Evolutionary conservation across 495 filamentous ascomycete genomes (phyloP), one percentile per base, ranked within the genome.

Genomic region (Cercophora samala): DNA sequence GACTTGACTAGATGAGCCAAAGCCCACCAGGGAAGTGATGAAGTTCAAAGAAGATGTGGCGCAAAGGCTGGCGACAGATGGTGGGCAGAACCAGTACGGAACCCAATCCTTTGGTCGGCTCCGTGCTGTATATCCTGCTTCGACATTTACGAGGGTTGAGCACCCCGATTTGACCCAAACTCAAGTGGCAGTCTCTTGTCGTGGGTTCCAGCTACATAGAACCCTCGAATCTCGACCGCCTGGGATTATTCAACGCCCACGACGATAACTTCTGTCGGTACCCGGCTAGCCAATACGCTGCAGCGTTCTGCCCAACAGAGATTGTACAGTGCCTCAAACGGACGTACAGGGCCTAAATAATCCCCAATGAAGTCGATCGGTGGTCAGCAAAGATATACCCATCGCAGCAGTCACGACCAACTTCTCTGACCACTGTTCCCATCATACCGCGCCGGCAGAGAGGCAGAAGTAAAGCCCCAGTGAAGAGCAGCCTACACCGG

Each of bases 31-130:
- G 6, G 37, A 46, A 17, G 65, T 52, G 64, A 65, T 64, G 71
- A 72, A 51, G 71, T 73, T 66, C 66, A 71, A 73, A 73, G 71
- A 75, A 72, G 71, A 75, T 73, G 73, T 75, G 73, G 73, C 73
- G 67, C 61, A 64, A 22, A 68, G 73, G 73, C 61, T 66, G 66
- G 69, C 73, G 55, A 67, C 73, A 72, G 68, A 52, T 60, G 61
- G 71, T 64, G 60, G 68, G 54, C 63, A 62, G 62, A 62, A 64
- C 55, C 19, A 67, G 29, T 63, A 61, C 64, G 53, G 62, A 64
- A 25, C 62, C 59, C 65, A 69, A 71, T 74, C 73, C 70, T 53
- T 70, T 62, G 66, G 62, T 29, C 29, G 29, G 24, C 46, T 58
- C 25, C 68, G 65, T 46, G 37, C 37, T 46, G 13, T 18, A 46